Base-by-base conservation (phyloP, 164 flowering plant genomes). In the Nelumbo lutea region DNA sequence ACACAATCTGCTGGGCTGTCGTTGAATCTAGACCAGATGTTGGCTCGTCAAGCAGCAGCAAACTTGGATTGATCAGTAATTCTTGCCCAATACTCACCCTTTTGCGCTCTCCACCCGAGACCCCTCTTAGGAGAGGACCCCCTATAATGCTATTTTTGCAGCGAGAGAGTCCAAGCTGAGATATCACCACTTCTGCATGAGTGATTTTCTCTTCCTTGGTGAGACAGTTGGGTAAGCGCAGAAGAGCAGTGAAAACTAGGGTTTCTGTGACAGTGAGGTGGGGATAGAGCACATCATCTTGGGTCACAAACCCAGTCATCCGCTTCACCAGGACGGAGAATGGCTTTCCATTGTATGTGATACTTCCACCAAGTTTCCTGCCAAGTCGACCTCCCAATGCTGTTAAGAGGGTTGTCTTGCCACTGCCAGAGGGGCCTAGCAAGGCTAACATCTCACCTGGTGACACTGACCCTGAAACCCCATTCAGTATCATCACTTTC, bases 401-500 rank as follows among this genome's bases (percentile, higher is more conserved):
- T 0, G 92, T 86, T 0, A 92, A 70, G 1, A 88, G 82, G 2
- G 96, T 90, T 4, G 97, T 90, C 80, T 92, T 92, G 71, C 97
- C 97, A 39, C 94, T 83, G 52, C 97, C 97, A 0, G 97, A 92
- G 1, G 97, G 97, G 38, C 97, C 97, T 10, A 89, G 55, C 88
- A 89, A 83, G 47, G 96, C 97, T 11, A 91, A 72, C 80, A 91
- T 81, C 70, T 91, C 97, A 0, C 95, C 96, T 1, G 97, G 97
- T 0, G 27, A 48, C 10, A 89, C 90, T 2, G 74, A 45, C 10
- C 97, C 97, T 0, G 87, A 60, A 8, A 89, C 27, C 0, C 88
- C 87, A 45, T 84, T 91, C 42, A 91, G 65, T 57, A 91, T 88
- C 11, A n/a, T 3, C 27, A 27, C 27, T 66, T 78, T 84, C 55